A percentile compares a stretch with the other conserved stretches of the same genome.
Evolutionary conservation across 768 basidiomycete species (phyloP).

Genomic region (Auriscalpium microsporum): DNA sequence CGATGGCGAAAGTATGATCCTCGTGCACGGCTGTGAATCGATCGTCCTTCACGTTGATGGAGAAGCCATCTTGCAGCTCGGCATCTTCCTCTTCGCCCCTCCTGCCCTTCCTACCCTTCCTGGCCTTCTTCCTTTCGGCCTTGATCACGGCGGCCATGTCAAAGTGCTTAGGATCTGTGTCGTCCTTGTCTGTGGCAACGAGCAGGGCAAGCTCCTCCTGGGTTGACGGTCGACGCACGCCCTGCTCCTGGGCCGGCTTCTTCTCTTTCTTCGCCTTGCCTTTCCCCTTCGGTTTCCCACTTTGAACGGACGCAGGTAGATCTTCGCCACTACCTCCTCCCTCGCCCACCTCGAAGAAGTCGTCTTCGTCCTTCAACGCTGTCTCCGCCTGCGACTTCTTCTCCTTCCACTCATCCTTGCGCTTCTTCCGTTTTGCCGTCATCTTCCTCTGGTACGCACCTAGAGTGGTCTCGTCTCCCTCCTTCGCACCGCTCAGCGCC

Average conservation of each 20-base stretch:
- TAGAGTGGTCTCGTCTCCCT: constrained; percentile 74
- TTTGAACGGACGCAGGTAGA: constrained; percentile 15
- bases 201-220: constrained; percentile 61
- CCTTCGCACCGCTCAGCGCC: constrained; percentile 51
- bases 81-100: constrained; percentile 38
- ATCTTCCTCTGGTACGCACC: constrained; percentile 86
- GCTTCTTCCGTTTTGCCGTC: constrained; percentile 79
- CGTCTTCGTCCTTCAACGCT: constrained; percentile 38
- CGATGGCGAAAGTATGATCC: constrained; percentile 88
- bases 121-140: constrained; percentile 63
- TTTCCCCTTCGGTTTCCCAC: constrained; percentile 9
- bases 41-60: constrained; percentile 76
- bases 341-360: constrained; percentile 56
- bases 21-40: constrained; percentile 86
- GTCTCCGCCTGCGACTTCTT: constrained; percentile 22
- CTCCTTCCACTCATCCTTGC: constrained; percentile 58
- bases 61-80: constrained; percentile 75
- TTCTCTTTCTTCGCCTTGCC: background rate
- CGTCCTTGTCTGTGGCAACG: constrained; percentile 44
- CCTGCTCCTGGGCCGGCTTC: constrained; percentile 1
- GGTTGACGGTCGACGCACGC: constrained; percentile 28
- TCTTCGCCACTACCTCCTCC: constrained; percentile 36
- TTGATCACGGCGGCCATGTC: constrained; percentile 84
- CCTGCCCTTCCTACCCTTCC: constrained; percentile 32
- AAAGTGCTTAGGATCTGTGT: constrained; percentile 67